Base-by-base conservation (phyloP, 768 basidiomycete species). In the Plicaturopsis crispa region DNA sequence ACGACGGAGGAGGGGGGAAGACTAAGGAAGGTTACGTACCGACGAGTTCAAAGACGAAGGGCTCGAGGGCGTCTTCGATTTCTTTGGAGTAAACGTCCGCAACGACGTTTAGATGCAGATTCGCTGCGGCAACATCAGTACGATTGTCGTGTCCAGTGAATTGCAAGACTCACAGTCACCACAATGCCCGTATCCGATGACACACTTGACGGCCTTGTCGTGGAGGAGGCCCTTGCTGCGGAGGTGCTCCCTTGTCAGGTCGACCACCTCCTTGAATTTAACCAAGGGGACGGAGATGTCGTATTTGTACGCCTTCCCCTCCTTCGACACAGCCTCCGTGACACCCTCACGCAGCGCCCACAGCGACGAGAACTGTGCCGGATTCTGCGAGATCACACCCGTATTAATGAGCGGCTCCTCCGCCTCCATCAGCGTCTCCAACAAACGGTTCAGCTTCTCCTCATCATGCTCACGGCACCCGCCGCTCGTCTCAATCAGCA, bases 261-360 rank as follows among this genome's bases (percentile, higher is more conserved):
- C 87, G 22, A 98, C 87, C 11, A 94, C 79, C 6, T 73, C 71
- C 62, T 97, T 82, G 73, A 98, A 97, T 44, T 78, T 73, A 14
- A 76, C 72, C 4, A 92, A 68, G 5, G 93, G 93, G 11, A 98
- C 76, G 8, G 88, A 91, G 32, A 99, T 75, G 51, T 96, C 92
- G 54, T 98, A 99, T 64, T 99, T 99, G 69, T 97, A 98, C 5
- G 83, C 80, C 49, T 90, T 91, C 31, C 96, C 96, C 56, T 89
- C 81, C 55, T 97, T 97, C 26, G 86, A 85, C 4, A 86, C 75
- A 4, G 91, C 87, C 58, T 99, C 96, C 2, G 96, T 78, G 18
- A 98, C 72, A 12, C 86, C 81, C 62, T 99, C 96, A 19, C 94
- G 83, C 14, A 97, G 67, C 1, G 80, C 78, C 96, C 96, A 98